Conservation (phyloP, 1,139 yeast species). For the Pichia kudriavzevii region DNA sequence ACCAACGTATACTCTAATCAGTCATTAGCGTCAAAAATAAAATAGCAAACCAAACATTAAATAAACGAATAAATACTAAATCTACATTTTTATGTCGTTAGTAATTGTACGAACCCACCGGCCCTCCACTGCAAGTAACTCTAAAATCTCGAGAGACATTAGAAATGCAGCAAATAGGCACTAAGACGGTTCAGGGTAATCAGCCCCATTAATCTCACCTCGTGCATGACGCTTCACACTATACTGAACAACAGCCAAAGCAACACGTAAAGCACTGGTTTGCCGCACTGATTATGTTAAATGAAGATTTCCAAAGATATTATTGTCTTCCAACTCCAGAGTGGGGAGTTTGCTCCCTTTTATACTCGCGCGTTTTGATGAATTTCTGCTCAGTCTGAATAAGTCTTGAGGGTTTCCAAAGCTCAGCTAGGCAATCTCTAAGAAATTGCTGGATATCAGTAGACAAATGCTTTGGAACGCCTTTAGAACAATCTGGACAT, state of each 20-base stretch:
- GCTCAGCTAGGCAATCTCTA: not conserved
- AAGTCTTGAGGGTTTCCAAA: constrained; percentile 1
- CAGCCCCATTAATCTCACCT: constrained; percentile 46
- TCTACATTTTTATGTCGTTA: no score
- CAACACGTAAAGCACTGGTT: constrained; percentile 65
- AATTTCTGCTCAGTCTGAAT: no score
- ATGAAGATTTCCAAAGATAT: constrained; percentile 1
- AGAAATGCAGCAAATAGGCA: constrained; percentile 33
- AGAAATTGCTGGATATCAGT: not conserved
- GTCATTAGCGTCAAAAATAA: not conserved
- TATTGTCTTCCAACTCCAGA: not conserved
- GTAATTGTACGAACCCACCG: constrained; percentile 49
- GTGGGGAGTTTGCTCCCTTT: not conserved
- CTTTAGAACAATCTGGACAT: no score
- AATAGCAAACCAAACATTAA: not conserved
- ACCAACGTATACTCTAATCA: not conserved
- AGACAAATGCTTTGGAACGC: not conserved
- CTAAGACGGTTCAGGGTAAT: constrained; percentile 47
- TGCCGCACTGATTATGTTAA: constrained; percentile 44
- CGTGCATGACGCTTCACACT: constrained; percentile 52
- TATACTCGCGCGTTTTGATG: constrained; percentile 1
- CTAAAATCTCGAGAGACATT: no score
- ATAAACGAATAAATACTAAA: not conserved
- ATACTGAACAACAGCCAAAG: constrained; percentile 32
- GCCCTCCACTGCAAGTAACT: constrained; percentile 35